These are phyloP conservation scores for Pilaira anomala DNA, from an alignment of 192 early-diverging fungal genomes.

Conservation along the genomic window DNA sequence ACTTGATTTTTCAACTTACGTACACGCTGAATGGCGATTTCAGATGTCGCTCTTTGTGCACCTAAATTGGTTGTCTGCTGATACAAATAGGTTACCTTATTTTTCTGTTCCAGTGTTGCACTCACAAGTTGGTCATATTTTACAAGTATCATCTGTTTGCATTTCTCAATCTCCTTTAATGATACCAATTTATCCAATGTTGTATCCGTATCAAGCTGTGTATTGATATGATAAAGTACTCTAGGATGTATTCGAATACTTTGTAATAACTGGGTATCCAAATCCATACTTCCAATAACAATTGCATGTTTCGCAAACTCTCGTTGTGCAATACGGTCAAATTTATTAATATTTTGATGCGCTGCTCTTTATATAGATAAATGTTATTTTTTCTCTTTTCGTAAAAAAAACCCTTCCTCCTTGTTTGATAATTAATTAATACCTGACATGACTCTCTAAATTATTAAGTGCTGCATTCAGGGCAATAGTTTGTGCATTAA, in stretches of 20 bases:
- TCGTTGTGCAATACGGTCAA: slow-evolving; percentile 17
- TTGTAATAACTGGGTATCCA: not conserved
- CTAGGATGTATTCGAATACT: not conserved
- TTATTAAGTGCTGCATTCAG: slow-evolving; percentile 11
- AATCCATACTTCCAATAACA: not conserved
- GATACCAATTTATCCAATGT: not conserved
- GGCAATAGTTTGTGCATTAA: slow-evolving; percentile 4
- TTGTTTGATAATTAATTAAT: not conserved
- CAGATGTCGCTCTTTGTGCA: not conserved
- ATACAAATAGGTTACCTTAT: not conserved
- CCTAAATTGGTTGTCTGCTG: not conserved
- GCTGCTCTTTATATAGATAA: slow-evolving; percentile 1
- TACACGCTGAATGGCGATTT: not conserved
- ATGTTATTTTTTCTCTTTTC: not conserved
- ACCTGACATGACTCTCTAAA: slow-evolving; percentile 14
- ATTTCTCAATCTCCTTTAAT: not conserved
- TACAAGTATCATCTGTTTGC: not conserved
- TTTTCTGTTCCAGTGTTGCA: slow-evolving; percentile 6
- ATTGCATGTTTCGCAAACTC: slow-evolving; percentile 11
- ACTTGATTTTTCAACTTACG: not conserved
- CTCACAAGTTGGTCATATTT: slow-evolving; percentile 6
- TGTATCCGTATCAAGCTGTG: not conserved
- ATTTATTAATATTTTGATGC: slow-evolving; percentile 10
- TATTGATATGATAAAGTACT: not conserved
- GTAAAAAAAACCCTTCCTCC: not conserved